Evolutionary conservation across 225 moss, liverwort and hornwort species (phyloP).

Genomic region (Polytrichum commune): DNA sequence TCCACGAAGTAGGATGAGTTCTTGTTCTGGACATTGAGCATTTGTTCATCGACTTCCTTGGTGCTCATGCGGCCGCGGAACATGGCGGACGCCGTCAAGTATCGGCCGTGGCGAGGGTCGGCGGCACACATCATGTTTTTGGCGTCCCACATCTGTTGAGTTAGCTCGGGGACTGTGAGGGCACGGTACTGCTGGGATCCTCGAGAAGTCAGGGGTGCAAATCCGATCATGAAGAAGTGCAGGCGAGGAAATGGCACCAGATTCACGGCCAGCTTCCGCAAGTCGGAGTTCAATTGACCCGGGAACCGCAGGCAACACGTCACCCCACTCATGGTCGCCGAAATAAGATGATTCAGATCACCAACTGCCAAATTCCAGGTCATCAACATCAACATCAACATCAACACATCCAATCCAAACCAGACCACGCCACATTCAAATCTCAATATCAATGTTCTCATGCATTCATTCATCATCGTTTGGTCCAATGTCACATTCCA

Average conservation of each 20-base stretch:
- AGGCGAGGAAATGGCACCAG: slow-evolving; percentile 48
- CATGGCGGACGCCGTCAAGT: slow-evolving; percentile 57
- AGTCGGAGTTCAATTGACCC: slow-evolving; percentile 49
- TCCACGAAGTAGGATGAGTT: slow-evolving; percentile 56
- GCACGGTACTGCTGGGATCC: slow-evolving; percentile 59
- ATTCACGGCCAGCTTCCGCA: slow-evolving; percentile 50
- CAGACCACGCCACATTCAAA: no score
- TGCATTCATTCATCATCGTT: no score
- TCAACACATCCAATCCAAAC: no score
- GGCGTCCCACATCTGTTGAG: slow-evolving; percentile 61
- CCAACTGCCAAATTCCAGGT: slow-evolving; percentile 31
- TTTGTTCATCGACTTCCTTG: slow-evolving; percentile 55
- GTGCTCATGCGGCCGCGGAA: slow-evolving; percentile 58
- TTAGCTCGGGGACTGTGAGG: slow-evolving; percentile 51
- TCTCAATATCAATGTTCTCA: no score
- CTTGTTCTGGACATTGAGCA: slow-evolving; percentile 58
- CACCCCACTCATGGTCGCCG: slow-evolving; percentile 58
- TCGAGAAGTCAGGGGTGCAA: slow-evolving; percentile 48
- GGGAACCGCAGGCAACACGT: slow-evolving; percentile 55
- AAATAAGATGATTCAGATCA: slow-evolving; percentile 53
- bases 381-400: no score
- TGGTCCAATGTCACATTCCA: no score
- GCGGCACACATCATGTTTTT: slow-evolving; percentile 67
- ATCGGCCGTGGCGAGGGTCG: slow-evolving; percentile 53
- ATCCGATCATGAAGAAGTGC: slow-evolving; percentile 59